phyloP scores from a whole-genome alignment of 768 basidiomycete genomes.

The Mycena rosella region DNA sequence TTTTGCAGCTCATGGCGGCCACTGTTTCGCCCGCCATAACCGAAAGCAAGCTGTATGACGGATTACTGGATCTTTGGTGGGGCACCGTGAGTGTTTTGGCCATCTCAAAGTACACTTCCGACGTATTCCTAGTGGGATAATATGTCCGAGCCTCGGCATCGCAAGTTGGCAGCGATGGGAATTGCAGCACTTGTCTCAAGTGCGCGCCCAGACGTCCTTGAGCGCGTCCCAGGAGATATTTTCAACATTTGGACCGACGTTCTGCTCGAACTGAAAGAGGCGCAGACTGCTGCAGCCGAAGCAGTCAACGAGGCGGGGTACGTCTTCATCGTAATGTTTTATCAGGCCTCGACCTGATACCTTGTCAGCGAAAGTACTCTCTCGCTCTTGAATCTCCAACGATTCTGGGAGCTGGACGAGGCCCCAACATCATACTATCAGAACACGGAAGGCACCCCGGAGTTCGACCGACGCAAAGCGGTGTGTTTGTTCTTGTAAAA shows the following conservation, averaged over 20 bases:
- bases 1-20: slow-evolving; percentile 77
- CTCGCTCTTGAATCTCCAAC: slow-evolving; percentile 60
- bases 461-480: slow-evolving; percentile 79
- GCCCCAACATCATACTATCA: slow-evolving; percentile 71
- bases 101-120: not conserved
- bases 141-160: slow-evolving; percentile 87
- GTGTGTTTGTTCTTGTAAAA: slow-evolving; percentile 54
- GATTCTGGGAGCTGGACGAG: slow-evolving; percentile 79
- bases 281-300: slow-evolving; percentile 49
- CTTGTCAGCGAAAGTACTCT: slow-evolving; percentile 26
- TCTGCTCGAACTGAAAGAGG: slow-evolving; percentile 88
- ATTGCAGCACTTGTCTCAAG: slow-evolving; percentile 83
- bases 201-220: slow-evolving; percentile 77
- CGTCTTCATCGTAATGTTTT: slow-evolving; percentile 21
- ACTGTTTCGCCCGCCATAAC: slow-evolving; percentile 62
- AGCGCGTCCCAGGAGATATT: slow-evolving; percentile 78
- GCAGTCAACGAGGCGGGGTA: slow-evolving; percentile 54
- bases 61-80: slow-evolving; percentile 86
- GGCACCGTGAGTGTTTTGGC: slow-evolving; percentile 66
- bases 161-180: slow-evolving; percentile 89
- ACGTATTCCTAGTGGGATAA: slow-evolving; percentile 78
- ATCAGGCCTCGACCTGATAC: not conserved
- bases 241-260: slow-evolving; percentile 93
- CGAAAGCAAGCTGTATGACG: slow-evolving; percentile 72
- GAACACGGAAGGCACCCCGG: slow-evolving; percentile 77